phyloP scores from a whole-genome alignment of 352 stramenopile species.

The Phytophthora hybrid region DNA sequence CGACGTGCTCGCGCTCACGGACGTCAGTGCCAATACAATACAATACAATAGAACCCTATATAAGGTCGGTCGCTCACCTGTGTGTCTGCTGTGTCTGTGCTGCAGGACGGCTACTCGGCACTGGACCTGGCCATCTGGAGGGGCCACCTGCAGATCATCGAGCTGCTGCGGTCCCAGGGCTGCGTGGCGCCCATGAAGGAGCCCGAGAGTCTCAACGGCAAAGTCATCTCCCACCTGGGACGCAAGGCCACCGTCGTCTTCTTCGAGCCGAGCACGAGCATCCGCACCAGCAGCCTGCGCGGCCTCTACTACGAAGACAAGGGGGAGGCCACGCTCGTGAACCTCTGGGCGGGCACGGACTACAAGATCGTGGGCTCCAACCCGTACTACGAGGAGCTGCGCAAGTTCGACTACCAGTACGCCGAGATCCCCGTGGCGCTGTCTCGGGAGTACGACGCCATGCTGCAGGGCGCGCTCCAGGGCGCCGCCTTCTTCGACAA shows the following conservation, averaged over 20 bases:
- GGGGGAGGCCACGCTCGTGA: constrained; percentile 78
- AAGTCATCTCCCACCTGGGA: constrained; percentile 73
- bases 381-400: constrained; percentile 76
- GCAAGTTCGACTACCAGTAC: constrained; percentile 78
- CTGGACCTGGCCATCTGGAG: constrained; percentile 87
- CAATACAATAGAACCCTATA: no score
- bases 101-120: constrained; percentile 82
- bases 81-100: background rate
- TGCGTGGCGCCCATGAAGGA: constrained; percentile 89
- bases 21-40: constrained; percentile 39
- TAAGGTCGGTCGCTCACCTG: background rate
- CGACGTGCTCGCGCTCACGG: constrained; percentile 78
- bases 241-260: constrained; percentile 82
- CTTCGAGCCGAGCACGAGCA: constrained; percentile 82
- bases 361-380: constrained; percentile 86
- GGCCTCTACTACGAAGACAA: constrained; percentile 86
- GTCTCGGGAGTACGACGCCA: constrained; percentile 58
- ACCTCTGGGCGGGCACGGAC: constrained; percentile 83
- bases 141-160: constrained; percentile 85
- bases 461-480: constrained; percentile 77
- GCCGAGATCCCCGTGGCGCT: constrained; percentile 63
- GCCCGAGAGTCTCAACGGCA: constrained; percentile 81
- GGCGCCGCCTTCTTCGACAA: constrained; percentile 86
- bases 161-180: constrained; percentile 81
- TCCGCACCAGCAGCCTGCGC: constrained; percentile 75